Evolutionary conservation across 2,329 filamentous ascomycete genomes (phyloP).

Genomic region (Pseudocercospora cruenta): DNA sequence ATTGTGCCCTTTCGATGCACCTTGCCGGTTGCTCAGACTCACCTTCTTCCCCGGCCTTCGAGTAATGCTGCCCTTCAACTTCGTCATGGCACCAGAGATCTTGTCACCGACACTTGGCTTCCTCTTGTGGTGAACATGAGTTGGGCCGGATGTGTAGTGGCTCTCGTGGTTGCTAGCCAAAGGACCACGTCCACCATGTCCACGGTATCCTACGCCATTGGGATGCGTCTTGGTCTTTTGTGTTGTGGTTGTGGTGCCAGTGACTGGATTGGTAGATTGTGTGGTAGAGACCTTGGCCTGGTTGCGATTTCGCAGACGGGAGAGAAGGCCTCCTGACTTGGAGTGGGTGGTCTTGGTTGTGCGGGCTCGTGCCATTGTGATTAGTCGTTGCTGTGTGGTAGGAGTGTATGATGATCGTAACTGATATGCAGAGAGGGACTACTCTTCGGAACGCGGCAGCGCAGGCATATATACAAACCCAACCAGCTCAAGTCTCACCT

Average conservation of each 20-base stretch:
- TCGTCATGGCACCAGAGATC: constrained; percentile 74
- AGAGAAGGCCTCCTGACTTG: constrained; percentile 48
- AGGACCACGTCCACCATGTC: constrained; percentile 31
- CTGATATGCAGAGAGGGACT: neutral
- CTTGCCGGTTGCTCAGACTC: too few relatives aligned
- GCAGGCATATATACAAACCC: neutral
- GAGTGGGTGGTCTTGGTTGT: constrained; percentile 42
- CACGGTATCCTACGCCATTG: constrained; percentile 31
- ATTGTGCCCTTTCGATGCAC: too few relatives aligned
- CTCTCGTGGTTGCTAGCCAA: constrained; percentile 31
- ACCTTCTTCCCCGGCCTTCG: constrained; percentile 72
- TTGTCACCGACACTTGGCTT: constrained; percentile 73
- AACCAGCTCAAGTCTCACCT: neutral
- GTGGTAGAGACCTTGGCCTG: constrained; percentile 47
- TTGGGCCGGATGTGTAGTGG: constrained; percentile 34
- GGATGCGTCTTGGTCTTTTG: constrained; percentile 39
- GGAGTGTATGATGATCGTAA: neutral
- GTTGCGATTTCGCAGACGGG: constrained; percentile 54
- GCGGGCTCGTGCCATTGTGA: constrained; percentile 30
- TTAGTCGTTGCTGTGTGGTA: neutral
- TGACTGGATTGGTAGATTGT: constrained; percentile 47
- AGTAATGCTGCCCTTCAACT: constrained; percentile 71
- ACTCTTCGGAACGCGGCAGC: neutral
- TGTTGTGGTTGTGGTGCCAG: constrained; percentile 44
- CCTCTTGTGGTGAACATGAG: constrained; percentile 64